Base-by-base conservation (phyloP, 306 rosid genomes). In the Corylus heterophylla region DNA sequence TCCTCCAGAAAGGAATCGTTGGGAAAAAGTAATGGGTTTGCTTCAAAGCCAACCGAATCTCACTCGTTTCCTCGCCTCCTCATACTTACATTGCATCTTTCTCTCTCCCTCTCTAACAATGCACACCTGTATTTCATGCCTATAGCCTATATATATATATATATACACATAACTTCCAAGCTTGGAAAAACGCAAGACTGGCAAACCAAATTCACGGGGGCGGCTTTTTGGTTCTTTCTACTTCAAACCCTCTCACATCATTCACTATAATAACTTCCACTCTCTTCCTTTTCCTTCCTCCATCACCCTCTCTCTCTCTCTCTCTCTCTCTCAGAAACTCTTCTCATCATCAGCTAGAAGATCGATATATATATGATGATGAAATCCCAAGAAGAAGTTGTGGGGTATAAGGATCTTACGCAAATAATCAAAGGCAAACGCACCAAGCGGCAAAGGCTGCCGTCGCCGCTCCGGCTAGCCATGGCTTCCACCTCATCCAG, bases 11-110 rank as follows among this genome's bases (percentile, higher is more conserved):
- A 91, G 93, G 95, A 92, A 91, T 88, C 97, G 91, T 92, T 84
- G 80, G 83, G 75, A 70, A 88, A 88, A 94, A 92, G 97, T 84
- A 92, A 89, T 75, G 93, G 83, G 97, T 89, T 94, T 94, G 97
- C 98, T 94, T 94, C 93, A 85, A 90, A 89, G 87, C 93, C 95
- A 90, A 92, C 97, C 92, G 97, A 91, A 94, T 94, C 95, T 91
- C 92, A 91, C 97, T 91, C 88, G 64, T 87, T 88, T 87, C 96
- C 88, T 87, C 82, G 66, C 87, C 86, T 89, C 90, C 90, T 83
- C 91, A 85, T 85, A 86, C 90, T 83, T 86, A 77, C 79, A 79
- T 78, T 87, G 85, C 90, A 81, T 78, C 93, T 81, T 27, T 86
- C 80, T 74, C 80, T 68, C 73, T 44, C 72, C 29, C 58, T 80